Base-by-base conservation (phyloP, 345 rosid species). In the Gossypium sturtianum region DNA sequence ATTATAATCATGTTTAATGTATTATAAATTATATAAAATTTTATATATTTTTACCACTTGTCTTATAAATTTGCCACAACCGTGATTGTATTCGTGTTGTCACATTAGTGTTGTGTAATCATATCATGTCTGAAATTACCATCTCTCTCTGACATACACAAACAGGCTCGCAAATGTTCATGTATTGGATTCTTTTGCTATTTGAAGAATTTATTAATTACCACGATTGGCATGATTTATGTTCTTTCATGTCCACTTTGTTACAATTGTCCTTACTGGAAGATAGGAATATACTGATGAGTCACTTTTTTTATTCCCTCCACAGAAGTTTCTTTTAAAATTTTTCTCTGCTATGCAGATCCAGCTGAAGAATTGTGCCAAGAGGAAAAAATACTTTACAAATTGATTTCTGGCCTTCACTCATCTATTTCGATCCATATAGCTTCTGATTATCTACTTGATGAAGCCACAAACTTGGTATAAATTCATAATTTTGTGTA, bases 371-470 rank as follows among this genome's bases (percentile, higher is more conserved):
- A 86, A 66, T 70, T 82, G 22, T 93, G 98, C 80, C 97, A 89
- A 82, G 99, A 93, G 77, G 94, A 95, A 79, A 91, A 80, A 53
- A 84, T 93, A 60, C 77, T 95, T 70, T 93, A 95, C 89, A 93
- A 95, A 84, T 77, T 93, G 86, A 86, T 95, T 82, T 95, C 99
- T 53, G 98, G 99, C 54, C 92, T 93, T 78, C 99, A 95, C 79
- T 93, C 99, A 49, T 93, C 99, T 71, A 93, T 93, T 71, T 88
- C 98, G 8, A 79, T 89, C 78, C 99, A 93, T 76, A 89, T 93
- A 76, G 97, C 93, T 70, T 85, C 93, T 60, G 97, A 92, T 53
- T 94, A 90, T 86, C 85, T 94, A 74, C 94, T 92, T 77, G 97
- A 94, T 77, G 98, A 95, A 86, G 74, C 88, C 63, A 79, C 77